A percentile compares a stretch with the other conserved stretches of the same genome.
phyloP scores from a whole-genome alignment of 148 eudicot genomes.

The Silene conica region DNA sequence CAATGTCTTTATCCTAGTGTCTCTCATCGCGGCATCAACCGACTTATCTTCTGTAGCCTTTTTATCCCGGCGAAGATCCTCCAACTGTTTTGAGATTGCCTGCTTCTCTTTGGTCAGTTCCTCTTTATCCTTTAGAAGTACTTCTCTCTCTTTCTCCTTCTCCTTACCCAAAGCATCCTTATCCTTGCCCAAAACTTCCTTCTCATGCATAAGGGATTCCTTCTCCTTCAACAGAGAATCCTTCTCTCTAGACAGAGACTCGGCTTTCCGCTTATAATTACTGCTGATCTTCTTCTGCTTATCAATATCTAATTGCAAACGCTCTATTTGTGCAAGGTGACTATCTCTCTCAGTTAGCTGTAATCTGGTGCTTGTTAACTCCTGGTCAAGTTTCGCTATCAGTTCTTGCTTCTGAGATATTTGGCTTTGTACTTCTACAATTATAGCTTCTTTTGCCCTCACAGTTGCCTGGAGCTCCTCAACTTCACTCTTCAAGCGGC shows the following conservation, averaged over 20 bases:
- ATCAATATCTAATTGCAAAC: conserved; percentile 55
- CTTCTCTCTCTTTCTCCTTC: conserved; percentile 44
- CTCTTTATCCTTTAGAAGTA: conserved; percentile 59
- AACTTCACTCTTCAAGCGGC: conserved; percentile 48
- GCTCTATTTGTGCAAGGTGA: conserved; percentile 50
- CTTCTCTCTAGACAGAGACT: conserved; percentile 28
- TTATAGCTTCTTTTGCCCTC: conserved; percentile 56
- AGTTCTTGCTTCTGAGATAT: conserved; percentile 49
- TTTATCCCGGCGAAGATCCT: conserved; percentile 51
- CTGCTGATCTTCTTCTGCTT: conserved; percentile 37
- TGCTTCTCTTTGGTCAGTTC: conserved; percentile 57
- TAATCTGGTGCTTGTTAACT: conserved; percentile 43
- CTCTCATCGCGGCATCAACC: conserved; percentile 47
- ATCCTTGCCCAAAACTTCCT: conserved; percentile 46
- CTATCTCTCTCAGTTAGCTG: conserved; percentile 53
- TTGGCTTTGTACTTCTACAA: conserved; percentile 51
- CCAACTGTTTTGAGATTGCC: conserved; percentile 58
- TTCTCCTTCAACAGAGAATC: conserved; percentile 52
- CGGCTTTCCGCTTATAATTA: conserved; percentile 38
- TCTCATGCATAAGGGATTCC: conserved; percentile 56
- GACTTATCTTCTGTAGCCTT: conserved; percentile 39
- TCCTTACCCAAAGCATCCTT: conserved; percentile 39
- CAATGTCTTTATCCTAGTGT: conserved; percentile 63
- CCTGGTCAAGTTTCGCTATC: conserved; percentile 62
- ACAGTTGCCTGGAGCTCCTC: conserved; percentile 56